Evolutionary conservation across 352 stramenopile genomes (phyloP), one percentile per base, ranked within the genome.

Genomic region (Phytophthora ramorum): DNA sequence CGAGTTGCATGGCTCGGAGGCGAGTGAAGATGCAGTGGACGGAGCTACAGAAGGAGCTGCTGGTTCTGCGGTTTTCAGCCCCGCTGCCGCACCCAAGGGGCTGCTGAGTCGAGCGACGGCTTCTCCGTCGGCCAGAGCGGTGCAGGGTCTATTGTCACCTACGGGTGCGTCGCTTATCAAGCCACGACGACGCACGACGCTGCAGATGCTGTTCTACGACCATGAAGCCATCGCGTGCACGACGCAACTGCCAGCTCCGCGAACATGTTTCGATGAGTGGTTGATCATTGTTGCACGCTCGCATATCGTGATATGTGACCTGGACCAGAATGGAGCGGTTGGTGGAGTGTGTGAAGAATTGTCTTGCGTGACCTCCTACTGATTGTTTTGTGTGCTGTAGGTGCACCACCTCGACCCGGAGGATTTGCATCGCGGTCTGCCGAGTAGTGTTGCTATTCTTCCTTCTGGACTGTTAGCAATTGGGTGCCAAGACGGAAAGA

Each of bases 171-270:
- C 80, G 13, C 84, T 90, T 52, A 85, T 90, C 28, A 79, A 76
- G 54, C 71, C 71, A n/a, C 73, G 74, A 43, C 72, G 68, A 45
- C 46, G 60, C 16, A 54, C 76, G 10, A 76, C 73, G n/a, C 66
- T 89, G 16, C 60, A 72, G 17, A 83, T 94, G 76, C 48, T 92
- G 1, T 94, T 94, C 54, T 93, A 90, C 51, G 86, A 94, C 46
- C 81, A 91, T 24, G 82, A 94, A 58, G 66, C 74, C 16, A 85
- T 94, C 35, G 55, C 66, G 5, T 77, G 71, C 40, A 79, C 61
- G n/a, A 80, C 81, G 1, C 68, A 80, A 32, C 69, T 76, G 34
- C 50, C 69, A 14, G 66, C 53, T 1, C 71, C 85, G 8, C 80
- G 84, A 19, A 62, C 61, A 0, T 92, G 79, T 58, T 93, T 90